Conservation (phyloP, 1,284 basidiomycete species). For the Mycena sp. region DNA sequence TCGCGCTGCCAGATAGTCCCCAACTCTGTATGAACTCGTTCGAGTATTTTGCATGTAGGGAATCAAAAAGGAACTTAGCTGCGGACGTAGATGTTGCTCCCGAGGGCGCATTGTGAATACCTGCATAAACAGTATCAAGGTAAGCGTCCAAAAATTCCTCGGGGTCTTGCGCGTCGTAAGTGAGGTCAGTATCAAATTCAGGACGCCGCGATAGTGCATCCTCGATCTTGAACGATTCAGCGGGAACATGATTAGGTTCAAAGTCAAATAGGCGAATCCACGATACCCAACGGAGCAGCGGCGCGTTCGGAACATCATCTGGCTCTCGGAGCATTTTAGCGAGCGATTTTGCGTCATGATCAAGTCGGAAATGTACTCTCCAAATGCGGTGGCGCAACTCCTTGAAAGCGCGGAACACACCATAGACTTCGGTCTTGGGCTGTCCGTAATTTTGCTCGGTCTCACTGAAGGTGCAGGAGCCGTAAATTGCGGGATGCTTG, state of each 20-base stretch:
- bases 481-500: not conserved
- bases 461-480: not conserved
- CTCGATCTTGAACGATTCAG: conserved; percentile 32
- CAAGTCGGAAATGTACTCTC: conserved; percentile 42
- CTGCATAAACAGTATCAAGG: not conserved
- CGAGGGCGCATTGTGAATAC: not conserved
- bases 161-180: conserved; percentile 25
- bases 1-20: not conserved
- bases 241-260: conserved; percentile 34
- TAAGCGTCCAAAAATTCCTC: conserved; percentile 27
- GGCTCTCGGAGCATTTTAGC: conserved; percentile 45
- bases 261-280: conserved; percentile 44
- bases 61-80: conserved; percentile 14
- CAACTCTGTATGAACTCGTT: not conserved
- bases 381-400: conserved; percentile 27
- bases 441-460: not conserved
- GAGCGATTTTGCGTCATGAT: conserved; percentile 45
- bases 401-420: conserved; percentile 23
- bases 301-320: conserved; percentile 42
- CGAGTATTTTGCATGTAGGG: not conserved
- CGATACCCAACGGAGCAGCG: conserved; percentile 19
- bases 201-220: conserved; percentile 42
- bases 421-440: conserved; percentile 2
- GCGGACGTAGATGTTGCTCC: not conserved
- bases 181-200: conserved; percentile 21